Evolutionary conservation across 176 grass and related monocot genomes (phyloP).

Genomic region (sorghum (Sorghum bicolor)): DNA sequence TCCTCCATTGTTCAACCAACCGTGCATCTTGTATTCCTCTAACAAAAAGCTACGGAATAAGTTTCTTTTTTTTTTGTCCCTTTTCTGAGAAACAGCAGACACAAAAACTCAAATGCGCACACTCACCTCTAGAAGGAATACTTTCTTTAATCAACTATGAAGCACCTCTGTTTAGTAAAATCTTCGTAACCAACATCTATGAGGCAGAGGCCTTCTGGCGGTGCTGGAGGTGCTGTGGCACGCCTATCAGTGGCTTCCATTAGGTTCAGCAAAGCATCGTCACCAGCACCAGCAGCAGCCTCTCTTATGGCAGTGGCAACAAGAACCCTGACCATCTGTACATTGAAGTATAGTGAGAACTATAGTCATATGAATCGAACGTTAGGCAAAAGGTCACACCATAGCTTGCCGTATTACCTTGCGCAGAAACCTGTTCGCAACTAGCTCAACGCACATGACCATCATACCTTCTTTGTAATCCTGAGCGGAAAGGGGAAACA

Average conservation of each 20-base stretch:
- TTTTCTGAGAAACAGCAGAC: background rate
- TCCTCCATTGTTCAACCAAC: background rate
- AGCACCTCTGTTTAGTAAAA: constrained; percentile 56
- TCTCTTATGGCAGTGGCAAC: constrained; percentile 86
- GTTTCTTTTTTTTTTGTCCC: background rate
- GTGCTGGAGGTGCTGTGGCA: constrained; percentile 84
- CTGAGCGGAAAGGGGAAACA: constrained; percentile 20
- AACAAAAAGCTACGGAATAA: background rate
- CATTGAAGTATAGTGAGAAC: background rate
- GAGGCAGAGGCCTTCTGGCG: constrained; percentile 85
- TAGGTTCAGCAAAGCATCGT: constrained; percentile 66
- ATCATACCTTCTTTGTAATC: constrained; percentile 28
- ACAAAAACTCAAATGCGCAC: background rate
- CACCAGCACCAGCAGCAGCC: constrained; percentile 63
- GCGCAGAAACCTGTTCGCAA: constrained; percentile 81
- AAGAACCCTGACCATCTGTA: constrained; percentile 90
- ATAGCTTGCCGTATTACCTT: constrained; percentile 55
- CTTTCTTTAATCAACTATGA: constrained; percentile 52
- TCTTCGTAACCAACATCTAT: constrained; percentile 79
- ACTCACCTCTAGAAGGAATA: background rate
- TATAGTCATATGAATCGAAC: background rate
- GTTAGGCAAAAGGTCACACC: background rate
- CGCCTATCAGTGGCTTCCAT: constrained; percentile 87
- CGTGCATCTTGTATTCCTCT: background rate
- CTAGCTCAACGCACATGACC: constrained; percentile 82